Base-by-base conservation (phyloP, 306 rosid species). In the Ceratonia siliqua region DNA sequence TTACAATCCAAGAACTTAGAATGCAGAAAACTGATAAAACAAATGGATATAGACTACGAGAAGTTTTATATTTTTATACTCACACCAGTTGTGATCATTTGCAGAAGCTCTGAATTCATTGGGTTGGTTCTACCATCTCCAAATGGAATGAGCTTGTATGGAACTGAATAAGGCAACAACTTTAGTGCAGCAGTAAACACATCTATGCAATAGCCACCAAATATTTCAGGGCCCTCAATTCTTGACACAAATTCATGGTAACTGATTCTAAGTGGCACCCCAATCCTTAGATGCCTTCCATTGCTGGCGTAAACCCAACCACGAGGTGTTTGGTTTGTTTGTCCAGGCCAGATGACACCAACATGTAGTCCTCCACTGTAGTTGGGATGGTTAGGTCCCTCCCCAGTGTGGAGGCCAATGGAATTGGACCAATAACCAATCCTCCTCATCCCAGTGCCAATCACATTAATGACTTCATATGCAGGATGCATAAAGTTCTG, bases 391-490 rank as follows among this genome's bases (percentile, higher is more conserved):
- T 84, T 82, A 20, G 83, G 72, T 21, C 18, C 72, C 62, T 86
- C 84, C 3, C 17, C 9, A 49, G 56, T 49, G 56, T 1, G 92
- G 90, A 73, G 80, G 81, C 92, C 90, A 4, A 85, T 77, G 77
- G 82, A 70, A 66, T 89, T 86, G 14, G 89, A 78, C 93, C 93
- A 89, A 79, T 86, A 86, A 24, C 93, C 93, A 67, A 89, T 63
- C 73, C 42, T 82, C 73, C 87, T 80, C 2, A 54, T 38, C 36
- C 85, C 89, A 0, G 83, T 64, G 48, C 83, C 87, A 57, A 86
- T 71, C 57, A 86, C 89, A 76, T 89, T 89, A 72, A 86, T 72
- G 55, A 89, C 54, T 70, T 89, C 93, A 28, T 57, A 89, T 1
- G 91, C 86, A 18, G 93, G 91, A 28, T 13, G 70, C 46, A 82